These are phyloP conservation scores for Blumeriella jaapii DNA, from an alignment of 2,329 filamentous ascomycete genomes.

Conservation along the genomic window DNA sequence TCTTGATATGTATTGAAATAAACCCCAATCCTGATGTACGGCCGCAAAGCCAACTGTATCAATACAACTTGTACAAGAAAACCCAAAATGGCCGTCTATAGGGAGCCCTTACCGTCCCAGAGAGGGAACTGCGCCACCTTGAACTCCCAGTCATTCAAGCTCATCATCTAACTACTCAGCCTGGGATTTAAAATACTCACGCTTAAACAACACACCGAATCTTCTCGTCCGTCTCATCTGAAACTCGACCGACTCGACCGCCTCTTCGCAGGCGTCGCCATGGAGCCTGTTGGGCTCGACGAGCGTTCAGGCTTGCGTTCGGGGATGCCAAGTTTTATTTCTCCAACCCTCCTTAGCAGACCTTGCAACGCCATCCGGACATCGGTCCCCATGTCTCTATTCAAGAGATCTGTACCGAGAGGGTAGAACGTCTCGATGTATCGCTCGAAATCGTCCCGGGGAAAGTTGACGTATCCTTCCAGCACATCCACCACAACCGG, in stretches of 20 bases:
- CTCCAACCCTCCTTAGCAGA: constrained; percentile 71
- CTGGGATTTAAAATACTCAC: too few relatives aligned
- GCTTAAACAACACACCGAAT: neutral
- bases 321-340: constrained; percentile 47
- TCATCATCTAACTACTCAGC: too few relatives aligned
- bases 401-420: constrained; percentile 69
- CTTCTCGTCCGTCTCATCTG: neutral
- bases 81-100: too few relatives aligned
- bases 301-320: constrained; percentile 11
- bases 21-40: too few relatives aligned
- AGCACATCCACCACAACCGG: constrained; percentile 95
- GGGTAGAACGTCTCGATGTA: constrained; percentile 81
- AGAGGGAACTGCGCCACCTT: too few relatives aligned
- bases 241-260: constrained; percentile 3
- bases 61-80: too few relatives aligned
- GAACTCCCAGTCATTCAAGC: too few relatives aligned
- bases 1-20: too few relatives aligned
- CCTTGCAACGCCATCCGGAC: constrained; percentile 67
- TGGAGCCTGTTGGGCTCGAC: constrained; percentile 13
- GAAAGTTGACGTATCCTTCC: constrained; percentile 83
- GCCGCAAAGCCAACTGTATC: too few relatives aligned
- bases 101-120: too few relatives aligned
- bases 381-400: constrained; percentile 70
- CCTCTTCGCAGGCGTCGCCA: constrained; percentile 3
- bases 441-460: constrained; percentile 63